Evolutionary conservation across 2,329 filamentous ascomycete genomes (phyloP), one percentile per base, ranked within the genome.

Genomic region (Colletotrichum truncatum): DNA sequence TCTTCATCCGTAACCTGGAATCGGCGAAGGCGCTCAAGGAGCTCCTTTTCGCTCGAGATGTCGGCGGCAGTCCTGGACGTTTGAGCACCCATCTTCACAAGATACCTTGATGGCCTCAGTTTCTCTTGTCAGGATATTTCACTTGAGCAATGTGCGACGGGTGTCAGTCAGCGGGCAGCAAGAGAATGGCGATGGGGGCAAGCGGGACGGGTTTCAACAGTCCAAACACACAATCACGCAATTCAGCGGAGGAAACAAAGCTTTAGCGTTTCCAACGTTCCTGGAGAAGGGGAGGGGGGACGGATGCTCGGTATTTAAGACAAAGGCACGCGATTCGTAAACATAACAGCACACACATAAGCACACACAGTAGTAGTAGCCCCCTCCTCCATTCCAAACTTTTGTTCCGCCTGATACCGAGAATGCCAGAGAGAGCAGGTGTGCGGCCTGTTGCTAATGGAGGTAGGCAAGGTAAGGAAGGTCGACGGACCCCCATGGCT

Each of bases 1-100:
- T 86, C 85, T 38, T 85, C 82, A 43, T 84, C 81, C 34, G 82
- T 79, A 34, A 87, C 65, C 57, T 84, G 78, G 48, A 88, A 76
- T 38, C 74, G 75, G 57, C 75, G 76, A 10, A 85, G 75, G 16
- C 79, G 79, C 66, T 83, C 79, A 16, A 82, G 70, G 36, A 83
- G 72, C 10, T 79, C 81, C 73, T 82, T 84, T 68, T 84, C 81
- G 38, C 78, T 73, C 4, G 70, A 49, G 4, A 70, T 65, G 32
- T 69, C 68, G 4, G 69, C 65, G 16, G 72, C 66, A 45, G 73
- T 55, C 69, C 78, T 84, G 23, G 83, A 85, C 66, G 77, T 77
- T 63, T 82, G 75, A 26, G 76, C 75, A 53, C 83, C 83, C 83
- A 85, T 85, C 5, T 43, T 67, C 5, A 12, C 45, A 11, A 36